phyloP scores from a whole-genome alignment of 306 rosid genomes.

The Leucaena leucocephala region DNA sequence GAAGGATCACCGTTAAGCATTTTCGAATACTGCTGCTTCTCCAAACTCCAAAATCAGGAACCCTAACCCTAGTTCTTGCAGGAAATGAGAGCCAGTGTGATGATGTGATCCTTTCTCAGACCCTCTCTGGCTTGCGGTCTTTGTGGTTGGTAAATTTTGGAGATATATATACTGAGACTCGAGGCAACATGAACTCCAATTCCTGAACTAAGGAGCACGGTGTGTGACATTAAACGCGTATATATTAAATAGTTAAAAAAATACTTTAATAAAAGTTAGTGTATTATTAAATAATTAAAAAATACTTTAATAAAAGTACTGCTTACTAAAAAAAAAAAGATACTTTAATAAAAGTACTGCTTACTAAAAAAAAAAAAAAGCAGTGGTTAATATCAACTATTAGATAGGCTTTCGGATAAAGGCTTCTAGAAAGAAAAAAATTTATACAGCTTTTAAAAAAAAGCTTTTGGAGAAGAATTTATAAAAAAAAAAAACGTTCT shows the following conservation, averaged over 20 bases:
- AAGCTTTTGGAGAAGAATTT: too few species aligned
- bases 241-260: neutral
- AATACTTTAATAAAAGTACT: too few species aligned
- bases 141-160: neutral
- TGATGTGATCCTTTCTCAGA: conserved; percentile 1
- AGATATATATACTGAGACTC: neutral
- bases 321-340: neutral
- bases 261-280: too few species aligned
- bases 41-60: conserved; percentile 18
- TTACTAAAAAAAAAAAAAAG: too few species aligned
- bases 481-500: too few species aligned
- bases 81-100: conserved; percentile 25
- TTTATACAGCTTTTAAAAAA: too few species aligned
- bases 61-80: conserved; percentile 44
- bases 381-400: neutral
- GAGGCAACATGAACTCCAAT: neutral
- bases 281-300: too few species aligned
- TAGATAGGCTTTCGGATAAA: too few species aligned
- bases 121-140: neutral
- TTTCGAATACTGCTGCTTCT: conserved; percentile 26
- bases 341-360: too few species aligned
- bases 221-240: neutral
- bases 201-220: neutral
- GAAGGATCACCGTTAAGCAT: conserved; percentile 52
- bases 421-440: too few species aligned